These are phyloP conservation scores for Aquilaria yunnanensis DNA, from an alignment of 345 rosid genomes.

Conservation along the genomic window DNA sequence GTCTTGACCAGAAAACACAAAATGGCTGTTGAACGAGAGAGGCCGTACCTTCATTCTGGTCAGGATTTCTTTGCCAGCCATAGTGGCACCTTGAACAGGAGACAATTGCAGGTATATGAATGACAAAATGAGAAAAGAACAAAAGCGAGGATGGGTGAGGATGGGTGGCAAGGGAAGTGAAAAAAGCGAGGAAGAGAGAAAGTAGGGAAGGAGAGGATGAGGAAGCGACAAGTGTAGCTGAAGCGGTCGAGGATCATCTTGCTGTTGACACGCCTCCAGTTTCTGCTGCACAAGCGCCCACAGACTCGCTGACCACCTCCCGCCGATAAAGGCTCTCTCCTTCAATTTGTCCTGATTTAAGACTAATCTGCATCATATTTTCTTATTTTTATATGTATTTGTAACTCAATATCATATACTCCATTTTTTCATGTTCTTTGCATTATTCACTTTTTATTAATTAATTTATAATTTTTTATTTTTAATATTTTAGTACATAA, in stretches of 20 bases:
- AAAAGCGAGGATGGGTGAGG: neutral
- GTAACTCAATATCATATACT: too few relatives aligned
- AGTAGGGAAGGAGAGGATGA: neutral
- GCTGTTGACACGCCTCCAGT: conserved; percentile 19
- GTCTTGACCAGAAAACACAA: too few relatives aligned
- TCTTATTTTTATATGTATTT: too few relatives aligned
- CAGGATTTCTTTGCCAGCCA: conserved; percentile 69
- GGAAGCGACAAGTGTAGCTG: conserved; percentile 16
- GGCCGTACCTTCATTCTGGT: conserved; percentile 66
- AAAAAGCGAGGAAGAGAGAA: neutral
- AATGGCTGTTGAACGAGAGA: conserved; percentile 2
- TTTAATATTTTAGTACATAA: too few relatives aligned
- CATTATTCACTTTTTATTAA: too few relatives aligned
- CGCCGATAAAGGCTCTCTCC: too few relatives aligned
- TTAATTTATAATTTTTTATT: too few relatives aligned
- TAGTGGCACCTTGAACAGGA: conserved; percentile 14
- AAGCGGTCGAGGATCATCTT: conserved; percentile 5
- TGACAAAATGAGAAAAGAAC: conserved; percentile 8
- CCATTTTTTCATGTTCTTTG: too few relatives aligned
- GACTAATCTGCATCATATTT: too few relatives aligned
- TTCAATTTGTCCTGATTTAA: too few relatives aligned
- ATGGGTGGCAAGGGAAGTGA: conserved; percentile 2
- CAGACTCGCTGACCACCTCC: too few relatives aligned
- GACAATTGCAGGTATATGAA: neutral
- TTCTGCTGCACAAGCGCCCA: neutral